Base-by-base conservation (phyloP, 75 land plant species). In the Pinus albicaulis region DNA sequence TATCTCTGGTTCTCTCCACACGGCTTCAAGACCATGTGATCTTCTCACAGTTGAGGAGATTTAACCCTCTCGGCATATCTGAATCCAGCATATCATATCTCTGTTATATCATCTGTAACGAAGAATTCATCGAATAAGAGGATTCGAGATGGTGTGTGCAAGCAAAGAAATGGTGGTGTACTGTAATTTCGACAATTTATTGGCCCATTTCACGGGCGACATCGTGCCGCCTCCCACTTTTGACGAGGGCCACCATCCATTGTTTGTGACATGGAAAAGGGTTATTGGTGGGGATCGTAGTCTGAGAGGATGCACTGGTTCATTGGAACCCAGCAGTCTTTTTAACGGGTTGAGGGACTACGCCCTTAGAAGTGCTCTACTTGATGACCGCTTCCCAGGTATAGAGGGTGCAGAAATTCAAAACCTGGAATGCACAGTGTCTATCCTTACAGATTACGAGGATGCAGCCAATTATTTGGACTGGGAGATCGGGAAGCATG, bases 191-290 rank as follows among this genome's bases (percentile, higher is more conserved):
- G n/a, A n/a, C n/a, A n/a, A 90, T 1, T 83, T 94, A 20, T 86
- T 91, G 55, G 88, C 92, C 41, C 92, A 94, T 79, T n/a, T 65
- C 79, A 83, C n/a, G n/a, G n/a, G n/a, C n/a, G n/a, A n/a, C n/a
- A n/a, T n/a, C n/a, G 52, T 92, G 84, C n/a, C n/a, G n/a, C n/a
- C n/a, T n/a, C n/a, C n/a, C n/a, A n/a, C n/a, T n/a, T n/a, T 31
- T 31, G 97, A 94, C 11, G 97, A 85, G 5, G 97, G 91, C 60
- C 80, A 81, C 23, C 91, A 85, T 84, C 99, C 99, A 69, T 77
- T 96, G 79, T 96, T 96, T 86, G 99, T 96, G 56, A 96, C 99
- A 44, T 96, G 99, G 99, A 96, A 96, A 88, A 96, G 91, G 79
- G 90, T 81, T 17, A 75, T 91, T 25, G 99, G 94, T 71, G 87